Evolutionary conservation across 2,329 filamentous ascomycete genomes (phyloP).

Genomic region (Trichoderma polysporum): DNA sequence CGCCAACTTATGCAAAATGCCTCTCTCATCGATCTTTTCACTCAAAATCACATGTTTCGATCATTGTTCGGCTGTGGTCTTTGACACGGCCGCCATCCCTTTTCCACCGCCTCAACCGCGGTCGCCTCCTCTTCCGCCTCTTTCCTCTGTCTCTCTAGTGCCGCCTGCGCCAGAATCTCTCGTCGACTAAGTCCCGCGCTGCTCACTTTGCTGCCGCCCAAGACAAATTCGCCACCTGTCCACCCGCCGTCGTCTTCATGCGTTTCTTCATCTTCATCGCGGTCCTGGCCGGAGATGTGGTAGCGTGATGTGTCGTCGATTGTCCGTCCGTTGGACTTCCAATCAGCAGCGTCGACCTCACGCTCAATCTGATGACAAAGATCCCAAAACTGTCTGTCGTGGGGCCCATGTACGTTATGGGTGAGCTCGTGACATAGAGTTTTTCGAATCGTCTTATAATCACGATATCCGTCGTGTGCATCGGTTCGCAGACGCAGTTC

Average conservation of each 20-base stretch:
- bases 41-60: constrained; percentile 16
- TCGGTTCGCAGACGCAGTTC: constrained; percentile 90
- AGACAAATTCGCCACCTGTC: constrained; percentile 75
- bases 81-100: constrained; percentile 33
- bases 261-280: constrained; percentile 46
- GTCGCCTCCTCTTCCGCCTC: constrained; percentile 36
- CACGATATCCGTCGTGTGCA: constrained; percentile 87
- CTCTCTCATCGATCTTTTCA: not conserved
- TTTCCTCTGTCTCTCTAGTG: constrained; percentile 37
- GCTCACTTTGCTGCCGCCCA: constrained; percentile 54
- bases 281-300: constrained; percentile 49
- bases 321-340: constrained; percentile 66
- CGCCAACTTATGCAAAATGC: constrained; percentile 10
- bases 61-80: constrained; percentile 28
- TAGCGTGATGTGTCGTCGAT: constrained; percentile 64
- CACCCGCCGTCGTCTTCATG: constrained; percentile 71
- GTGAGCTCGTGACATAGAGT: constrained; percentile 94
- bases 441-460: constrained; percentile 87
- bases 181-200: constrained; percentile 60
- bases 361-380: constrained; percentile 82
- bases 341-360: constrained; percentile 80
- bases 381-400: constrained; percentile 88
- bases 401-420: constrained; percentile 83
- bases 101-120: constrained; percentile 33
- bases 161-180: constrained; percentile 66